Percentiles rank a stretch among this genome's conserved stretches.
These are phyloP conservation scores for Maudiozyma serrabonitensis DNA, from an alignment of 805 yeast species.

Conservation along the genomic window DNA sequence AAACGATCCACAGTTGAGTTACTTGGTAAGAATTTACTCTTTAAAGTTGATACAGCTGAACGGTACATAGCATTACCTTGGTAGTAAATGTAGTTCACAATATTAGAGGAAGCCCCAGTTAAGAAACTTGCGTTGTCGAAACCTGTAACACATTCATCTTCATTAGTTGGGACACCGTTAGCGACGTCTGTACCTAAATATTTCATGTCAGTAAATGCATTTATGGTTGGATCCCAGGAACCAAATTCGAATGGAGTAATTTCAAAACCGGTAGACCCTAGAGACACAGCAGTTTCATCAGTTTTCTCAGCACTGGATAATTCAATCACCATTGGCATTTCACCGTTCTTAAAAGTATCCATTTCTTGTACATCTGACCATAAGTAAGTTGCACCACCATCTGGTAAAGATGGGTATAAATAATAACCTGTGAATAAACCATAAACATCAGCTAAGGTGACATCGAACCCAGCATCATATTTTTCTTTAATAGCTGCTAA, in stretches of 20 bases:
- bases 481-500: conserved; percentile 42
- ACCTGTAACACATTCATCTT: conserved; percentile 48
- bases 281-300: conserved; percentile 41
- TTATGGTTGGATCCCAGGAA: conserved; percentile 73
- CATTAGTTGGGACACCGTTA: conserved; percentile 44
- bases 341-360: conserved; percentile 48
- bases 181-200: conserved; percentile 59
- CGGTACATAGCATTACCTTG: conserved; percentile 37
- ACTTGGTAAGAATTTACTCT: conserved; percentile 35
- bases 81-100: conserved; percentile 62
- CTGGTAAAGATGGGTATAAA: conserved; percentile 50
- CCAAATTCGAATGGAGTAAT: conserved; percentile 66
- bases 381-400: conserved; percentile 54
- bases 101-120: conserved; percentile 72
- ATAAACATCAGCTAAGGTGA: conserved; percentile 69
- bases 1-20: conserved; percentile 39
- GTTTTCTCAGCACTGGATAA: conserved; percentile 59
- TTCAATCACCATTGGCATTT: conserved; percentile 65
- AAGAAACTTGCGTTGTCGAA: conserved; percentile 75
- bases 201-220: conserved; percentile 53
- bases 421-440: conserved; percentile 66
- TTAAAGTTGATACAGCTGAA: conserved; percentile 32
- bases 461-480: conserved; percentile 53
- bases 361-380: conserved; percentile 49
- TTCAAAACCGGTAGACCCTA: conserved; percentile 61